These are phyloP conservation scores for Penstemon newberryi DNA, from an alignment of 257 asterid genomes.

Conservation along the genomic window DNA sequence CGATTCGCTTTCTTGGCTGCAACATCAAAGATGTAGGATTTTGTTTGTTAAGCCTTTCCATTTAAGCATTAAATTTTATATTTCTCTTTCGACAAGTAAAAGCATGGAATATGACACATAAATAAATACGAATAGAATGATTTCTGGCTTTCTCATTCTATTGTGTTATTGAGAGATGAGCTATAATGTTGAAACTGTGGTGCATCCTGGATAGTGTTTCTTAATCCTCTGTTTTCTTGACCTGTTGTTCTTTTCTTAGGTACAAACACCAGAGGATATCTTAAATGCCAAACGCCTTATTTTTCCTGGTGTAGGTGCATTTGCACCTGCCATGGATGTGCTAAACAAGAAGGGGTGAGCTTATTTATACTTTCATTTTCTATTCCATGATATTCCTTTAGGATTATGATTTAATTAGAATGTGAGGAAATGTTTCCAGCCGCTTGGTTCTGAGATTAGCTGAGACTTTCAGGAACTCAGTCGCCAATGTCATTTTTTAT, in stretches of 20 bases:
- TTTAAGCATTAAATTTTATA: not conserved
- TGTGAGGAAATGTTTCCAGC: conserved; percentile 2
- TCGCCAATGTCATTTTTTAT: not conserved
- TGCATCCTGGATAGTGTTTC: conserved; percentile 3
- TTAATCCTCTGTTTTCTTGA: conserved; percentile 2
- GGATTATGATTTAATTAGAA: not conserved
- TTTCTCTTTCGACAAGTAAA: not conserved
- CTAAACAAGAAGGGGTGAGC: conserved; percentile 72
- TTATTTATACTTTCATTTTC: conserved; percentile 4
- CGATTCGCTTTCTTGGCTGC: conserved; percentile 76
- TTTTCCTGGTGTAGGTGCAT: conserved; percentile 98
- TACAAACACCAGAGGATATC: conserved; percentile 79
- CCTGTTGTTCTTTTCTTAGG: conserved; percentile 44
- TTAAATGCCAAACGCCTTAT: conserved; percentile 77
- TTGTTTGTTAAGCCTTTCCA: not conserved
- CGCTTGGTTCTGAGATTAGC: not conserved
- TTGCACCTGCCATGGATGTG: conserved; percentile 96
- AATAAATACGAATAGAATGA: not conserved
- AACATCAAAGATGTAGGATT: conserved; percentile 68
- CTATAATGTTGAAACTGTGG: not conserved
- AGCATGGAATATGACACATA: not conserved
- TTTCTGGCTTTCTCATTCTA: not conserved
- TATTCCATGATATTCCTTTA: not conserved
- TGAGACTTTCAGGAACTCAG: not conserved
- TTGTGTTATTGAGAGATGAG: too few relatives aligned